Base-by-base conservation (phyloP, 2,329 filamentous ascomycete species). In the Zymoseptoria ardabiliae region DNA sequence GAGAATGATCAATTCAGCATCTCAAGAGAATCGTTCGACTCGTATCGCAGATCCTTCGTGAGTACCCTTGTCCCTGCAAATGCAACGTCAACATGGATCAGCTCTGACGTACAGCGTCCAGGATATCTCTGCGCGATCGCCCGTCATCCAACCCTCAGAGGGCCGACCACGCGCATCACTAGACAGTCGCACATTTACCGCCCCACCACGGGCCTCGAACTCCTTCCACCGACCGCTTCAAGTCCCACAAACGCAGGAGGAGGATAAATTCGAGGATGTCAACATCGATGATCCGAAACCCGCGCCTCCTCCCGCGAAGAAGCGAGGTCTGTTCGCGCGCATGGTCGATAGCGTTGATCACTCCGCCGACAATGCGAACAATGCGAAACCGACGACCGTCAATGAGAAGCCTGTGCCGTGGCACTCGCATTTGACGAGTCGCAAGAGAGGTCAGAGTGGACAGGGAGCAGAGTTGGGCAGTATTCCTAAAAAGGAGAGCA, bases 1-100 rank as follows among this genome's bases (percentile, higher is more conserved):
- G 91, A 96, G 63, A 92, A 91, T 68, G 93, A 97, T 72, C 91
- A 89, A 13, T 97, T 97, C 73, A 91, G 89, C 64, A 97, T 97
- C 73, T 96, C 92, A 45, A 85, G 93, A 69, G 94, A 97, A 77
- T 97, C 92, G 1, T 97, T 97, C 71, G 94, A 97, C 73, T 96
- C 92, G 2, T 97, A 97, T 76, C 83, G 94, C 64, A 86, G 94
- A 69, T 97, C 92, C 64, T 97, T 97, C 78, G 93, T 96, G 82
- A 68, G 88, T 80, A 13, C n/a, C n/a, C 45, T 49, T 20, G 54
- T 59, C 13, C 45, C 48, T 20, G 54, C 57, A 56, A 60, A 41
- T 20, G 54, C 58, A 56, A 59, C 28, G 35, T n/a, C 35, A 45
- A 17, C 35, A 45, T 17, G 35, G 35, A 45, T 45, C 35, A 45